Evolutionary conservation across 2,329 filamentous ascomycete genomes (phyloP).

Genomic region (Diplodia corticola): DNA sequence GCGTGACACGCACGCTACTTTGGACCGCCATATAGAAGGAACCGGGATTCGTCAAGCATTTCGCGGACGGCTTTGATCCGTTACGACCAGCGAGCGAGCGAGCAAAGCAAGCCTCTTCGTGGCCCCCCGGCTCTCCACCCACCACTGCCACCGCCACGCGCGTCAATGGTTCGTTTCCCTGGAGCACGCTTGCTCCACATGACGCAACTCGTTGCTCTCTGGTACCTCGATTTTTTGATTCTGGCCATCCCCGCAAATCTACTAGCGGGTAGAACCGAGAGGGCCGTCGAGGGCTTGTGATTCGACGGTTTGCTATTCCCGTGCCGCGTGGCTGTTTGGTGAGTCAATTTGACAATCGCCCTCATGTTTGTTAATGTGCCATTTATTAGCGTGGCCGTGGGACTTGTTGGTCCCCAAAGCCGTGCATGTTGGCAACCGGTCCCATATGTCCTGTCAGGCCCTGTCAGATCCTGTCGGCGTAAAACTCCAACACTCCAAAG

Average conservation of each 20-base stretch:
- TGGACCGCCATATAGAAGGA: neutral
- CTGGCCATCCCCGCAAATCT: neutral
- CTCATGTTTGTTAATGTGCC: neutral
- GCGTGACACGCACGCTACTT: neutral
- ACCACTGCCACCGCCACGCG: neutral
- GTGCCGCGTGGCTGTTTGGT: neutral
- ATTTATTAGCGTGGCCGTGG: neutral
- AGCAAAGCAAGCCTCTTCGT: neutral
- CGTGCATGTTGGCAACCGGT: neutral
- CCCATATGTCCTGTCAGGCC: too few relatives aligned
- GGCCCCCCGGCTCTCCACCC: neutral
- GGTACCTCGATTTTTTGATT: neutral
- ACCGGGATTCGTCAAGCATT: neutral
- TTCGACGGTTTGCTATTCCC: neutral
- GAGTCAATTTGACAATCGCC: neutral
- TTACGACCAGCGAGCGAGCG: neutral
- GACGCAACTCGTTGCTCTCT: neutral
- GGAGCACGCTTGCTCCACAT: neutral
- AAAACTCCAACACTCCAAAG: too few relatives aligned
- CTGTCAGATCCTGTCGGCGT: too few relatives aligned
- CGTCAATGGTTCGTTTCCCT: neutral
- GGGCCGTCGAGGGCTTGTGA: neutral
- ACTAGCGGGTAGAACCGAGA: neutral
- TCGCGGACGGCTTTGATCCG: neutral
- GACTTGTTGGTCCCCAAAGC: neutral